Evolutionary conservation across 768 basidiomycete genomes (phyloP).

Genomic region (Agaricus bisporus): DNA sequence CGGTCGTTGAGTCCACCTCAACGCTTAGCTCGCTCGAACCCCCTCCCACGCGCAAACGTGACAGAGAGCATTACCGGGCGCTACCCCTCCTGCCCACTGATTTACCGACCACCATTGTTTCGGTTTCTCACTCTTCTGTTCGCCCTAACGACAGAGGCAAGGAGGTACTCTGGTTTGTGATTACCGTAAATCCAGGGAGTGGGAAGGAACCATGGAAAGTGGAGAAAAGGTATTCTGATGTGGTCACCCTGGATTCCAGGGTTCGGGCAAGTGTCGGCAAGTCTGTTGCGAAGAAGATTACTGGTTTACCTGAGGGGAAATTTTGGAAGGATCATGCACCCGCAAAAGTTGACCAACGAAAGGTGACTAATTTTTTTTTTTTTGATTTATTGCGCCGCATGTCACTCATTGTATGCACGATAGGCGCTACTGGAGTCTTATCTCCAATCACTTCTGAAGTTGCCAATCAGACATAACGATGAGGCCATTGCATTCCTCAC

Average conservation of each 20-base stretch:
- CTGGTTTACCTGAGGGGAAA: conserved; percentile 80
- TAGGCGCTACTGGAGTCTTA: conserved; percentile 81
- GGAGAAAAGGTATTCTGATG: conserved; percentile 92
- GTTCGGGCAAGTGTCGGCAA: conserved; percentile 65
- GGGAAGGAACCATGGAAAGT: conserved; percentile 76
- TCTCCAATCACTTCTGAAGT: conserved; percentile 72
- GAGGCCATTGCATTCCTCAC: conserved; percentile 92
- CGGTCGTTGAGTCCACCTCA: not conserved
- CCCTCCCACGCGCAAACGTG: conserved; percentile 12
- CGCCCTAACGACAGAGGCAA: conserved; percentile 86
- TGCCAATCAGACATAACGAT: conserved; percentile 82
- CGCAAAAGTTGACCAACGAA: conserved; percentile 92
- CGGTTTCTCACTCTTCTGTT: conserved; percentile 78
- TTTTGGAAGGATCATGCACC: conserved; percentile 97
- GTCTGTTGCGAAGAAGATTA: conserved; percentile 72
- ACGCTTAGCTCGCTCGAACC: not conserved
- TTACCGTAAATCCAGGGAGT: conserved; percentile 65
- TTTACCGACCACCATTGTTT: conserved; percentile 63
- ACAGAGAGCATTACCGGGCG: conserved; percentile 33
- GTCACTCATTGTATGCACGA: not conserved
- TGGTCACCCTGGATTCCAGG: conserved; percentile 79
- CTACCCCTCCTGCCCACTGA: conserved; percentile 66
- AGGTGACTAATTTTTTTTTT: conserved; percentile 44
- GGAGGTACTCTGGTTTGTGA: conserved; percentile 86
- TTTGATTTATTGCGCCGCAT: conserved; percentile 3